Evolutionary conservation across 345 rosid species (phyloP), one percentile per base, ranked within the genome.

Genomic region (Microthlaspi erraticum): DNA sequence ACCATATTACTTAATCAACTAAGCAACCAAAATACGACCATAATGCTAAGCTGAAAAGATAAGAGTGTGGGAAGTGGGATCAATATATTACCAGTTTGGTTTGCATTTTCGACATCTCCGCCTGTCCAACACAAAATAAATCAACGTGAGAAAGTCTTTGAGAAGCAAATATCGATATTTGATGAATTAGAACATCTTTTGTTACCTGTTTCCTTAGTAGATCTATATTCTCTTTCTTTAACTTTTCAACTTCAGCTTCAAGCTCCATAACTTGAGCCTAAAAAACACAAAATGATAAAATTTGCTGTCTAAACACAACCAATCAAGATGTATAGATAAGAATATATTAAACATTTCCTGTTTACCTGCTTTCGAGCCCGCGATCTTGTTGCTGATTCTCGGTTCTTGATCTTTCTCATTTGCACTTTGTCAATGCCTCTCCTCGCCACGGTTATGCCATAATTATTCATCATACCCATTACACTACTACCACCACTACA

Each of bases 351-450:
- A 57, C 66, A 20, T 53, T 36, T 78, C 29, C 4, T 31, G n/a
- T 31, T 52, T 57, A 90, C 98, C 92, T 90, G 91, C 78, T 91
- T 87, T 19, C 98, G 96, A 70, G 97, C 98, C 6, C 96, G 83
- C 14, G 96, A 93, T 60, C 97, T 85, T 20, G 94, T 92, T 78
- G 98, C 96, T 3, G 97, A 87, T 79, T 88, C 98, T 69, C 97
- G 84, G 64, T 93, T 93, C 81, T 88, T 93, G 51, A 93, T 91
- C 97, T 85, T 93, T 79, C 97, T 91, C 73, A 81, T 86, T 49
- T 83, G 91, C 71, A 81, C 83, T 82, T 90, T 88, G 80, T 93
- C 98, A 66, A 59, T 81, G 72, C 83, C 83, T 78, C 81, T 87
- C 77, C 85, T 91, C 54, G 86, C 85, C 6, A 68, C 60, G 19